A percentile compares a stretch with the other conserved stretches of the same genome.
Evolutionary conservation across 1,284 basidiomycete genomes (phyloP).

Genomic region (Cutaneotrichosporon sp.): DNA sequence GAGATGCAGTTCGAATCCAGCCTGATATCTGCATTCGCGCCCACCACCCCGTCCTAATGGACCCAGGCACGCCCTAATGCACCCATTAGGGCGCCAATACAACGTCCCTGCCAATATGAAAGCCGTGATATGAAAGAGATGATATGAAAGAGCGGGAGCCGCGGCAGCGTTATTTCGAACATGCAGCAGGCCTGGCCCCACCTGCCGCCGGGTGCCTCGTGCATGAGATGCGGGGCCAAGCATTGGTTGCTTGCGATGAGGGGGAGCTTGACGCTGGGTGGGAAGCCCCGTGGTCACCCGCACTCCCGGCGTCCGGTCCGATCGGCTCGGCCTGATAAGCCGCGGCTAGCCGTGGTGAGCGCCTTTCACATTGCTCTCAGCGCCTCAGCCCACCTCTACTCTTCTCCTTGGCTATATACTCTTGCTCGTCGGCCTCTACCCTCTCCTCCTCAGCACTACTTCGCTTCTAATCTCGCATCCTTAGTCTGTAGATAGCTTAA

Average conservation of each 20-base stretch:
- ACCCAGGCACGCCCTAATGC: not conserved
- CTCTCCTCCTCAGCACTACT: too few relatives aligned
- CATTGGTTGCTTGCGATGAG: not conserved
- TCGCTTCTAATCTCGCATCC: too few relatives aligned
- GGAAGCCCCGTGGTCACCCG: not conserved
- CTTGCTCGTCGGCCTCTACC: not conserved
- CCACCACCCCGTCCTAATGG: not conserved
- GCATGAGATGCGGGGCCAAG: not conserved
- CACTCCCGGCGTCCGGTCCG: not conserved
- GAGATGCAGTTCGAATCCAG: too few relatives aligned
- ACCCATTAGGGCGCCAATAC: not conserved
- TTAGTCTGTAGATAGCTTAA: too few relatives aligned
- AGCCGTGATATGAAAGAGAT: conserved; percentile 1
- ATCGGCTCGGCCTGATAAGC: conserved; percentile 1
- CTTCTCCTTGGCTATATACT: too few relatives aligned
- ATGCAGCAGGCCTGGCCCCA: too few relatives aligned
- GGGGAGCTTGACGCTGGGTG: not conserved
- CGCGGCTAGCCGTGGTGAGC: not conserved
- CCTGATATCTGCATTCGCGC: not conserved
- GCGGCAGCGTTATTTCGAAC: not conserved
- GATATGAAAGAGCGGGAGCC: not conserved
- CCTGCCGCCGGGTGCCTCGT: too few relatives aligned
- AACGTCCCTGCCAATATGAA: not conserved
- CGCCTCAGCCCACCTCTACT: not conserved
- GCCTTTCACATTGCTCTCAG: not conserved